Evolutionary conservation across 2,329 filamentous ascomycete species (phyloP).

Genomic region (Parastagonospora avenae): DNA sequence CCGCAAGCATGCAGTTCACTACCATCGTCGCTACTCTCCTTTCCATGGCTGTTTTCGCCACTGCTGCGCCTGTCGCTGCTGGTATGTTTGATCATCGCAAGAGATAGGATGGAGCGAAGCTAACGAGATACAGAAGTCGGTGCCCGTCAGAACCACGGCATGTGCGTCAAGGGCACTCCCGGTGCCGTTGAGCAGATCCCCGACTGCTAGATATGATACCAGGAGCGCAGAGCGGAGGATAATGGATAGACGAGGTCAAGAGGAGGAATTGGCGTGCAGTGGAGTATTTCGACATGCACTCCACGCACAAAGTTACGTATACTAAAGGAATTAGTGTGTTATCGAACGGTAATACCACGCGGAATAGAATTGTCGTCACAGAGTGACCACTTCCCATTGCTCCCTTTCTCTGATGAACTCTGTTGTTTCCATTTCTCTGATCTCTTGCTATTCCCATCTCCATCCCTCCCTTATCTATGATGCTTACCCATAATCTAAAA

Average conservation of each 20-base stretch:
- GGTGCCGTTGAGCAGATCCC: conserved; percentile 26
- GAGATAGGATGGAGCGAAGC: not conserved
- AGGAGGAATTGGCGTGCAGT: not conserved
- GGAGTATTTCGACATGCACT: not conserved
- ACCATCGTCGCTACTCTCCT: conserved; percentile 38
- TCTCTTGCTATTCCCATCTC: not conserved
- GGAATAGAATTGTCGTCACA: not conserved
- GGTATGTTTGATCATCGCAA: conserved; percentile 17
- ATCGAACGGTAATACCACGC: not conserved
- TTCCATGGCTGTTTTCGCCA: conserved; percentile 42
- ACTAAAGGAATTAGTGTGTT: not conserved
- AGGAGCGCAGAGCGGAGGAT: not conserved
- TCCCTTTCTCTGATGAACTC: not conserved
- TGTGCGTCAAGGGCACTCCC: conserved; percentile 36
- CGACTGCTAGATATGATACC: conserved; percentile 28
- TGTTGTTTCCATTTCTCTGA: not conserved
- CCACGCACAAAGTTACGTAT: not conserved
- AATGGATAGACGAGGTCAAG: not conserved
- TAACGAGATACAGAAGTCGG: conserved; percentile 28
- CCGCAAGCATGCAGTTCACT: conserved; percentile 43
- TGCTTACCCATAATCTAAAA: not conserved
- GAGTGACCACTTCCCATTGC: not conserved
- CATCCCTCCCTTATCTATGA: not conserved
- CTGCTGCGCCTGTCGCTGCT: conserved; percentile 36
- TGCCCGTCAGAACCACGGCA: conserved; percentile 43